Evolutionary conservation across 1,284 basidiomycete genomes (phyloP).

Genomic region (Ganoderma resinaceum): DNA sequence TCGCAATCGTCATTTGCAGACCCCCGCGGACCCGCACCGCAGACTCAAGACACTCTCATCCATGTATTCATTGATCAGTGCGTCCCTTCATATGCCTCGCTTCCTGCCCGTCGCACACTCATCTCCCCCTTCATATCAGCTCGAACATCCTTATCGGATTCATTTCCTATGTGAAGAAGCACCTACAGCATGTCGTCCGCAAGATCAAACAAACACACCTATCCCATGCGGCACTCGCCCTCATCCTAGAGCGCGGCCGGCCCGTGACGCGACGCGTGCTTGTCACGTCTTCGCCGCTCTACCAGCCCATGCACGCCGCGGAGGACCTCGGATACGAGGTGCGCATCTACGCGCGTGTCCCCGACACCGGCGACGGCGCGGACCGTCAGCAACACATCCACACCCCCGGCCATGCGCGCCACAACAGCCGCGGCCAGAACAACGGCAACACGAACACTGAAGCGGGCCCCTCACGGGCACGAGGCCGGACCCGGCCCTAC

Average conservation of each 20-base stretch:
- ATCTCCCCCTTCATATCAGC: constrained; percentile 45
- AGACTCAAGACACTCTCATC: constrained; percentile 62
- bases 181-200: constrained; percentile 46
- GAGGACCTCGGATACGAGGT: constrained; percentile 83
- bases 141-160: constrained; percentile 88
- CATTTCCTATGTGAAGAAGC: constrained; percentile 65
- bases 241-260: constrained; percentile 78
- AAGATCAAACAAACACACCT: constrained; percentile 51
- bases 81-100: constrained; percentile 28
- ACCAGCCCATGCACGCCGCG: constrained; percentile 81
- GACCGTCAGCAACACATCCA: constrained; percentile 46
- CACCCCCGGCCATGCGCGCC: constrained; percentile 9
- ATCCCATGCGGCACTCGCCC: constrained; percentile 72
- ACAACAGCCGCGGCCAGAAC: constrained; percentile 20
- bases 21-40: constrained; percentile 55
- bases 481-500: constrained; percentile 17
- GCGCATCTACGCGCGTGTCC: constrained; percentile 79
- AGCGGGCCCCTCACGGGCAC: constrained; percentile 23
- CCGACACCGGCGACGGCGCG: constrained; percentile 69
- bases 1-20: constrained; percentile 50
- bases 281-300: constrained; percentile 83
- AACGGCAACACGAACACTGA: constrained; percentile 15
- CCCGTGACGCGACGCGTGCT: constrained; percentile 73
- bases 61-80: constrained; percentile 92
- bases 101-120: constrained; percentile 5